These are phyloP conservation scores for Phytophthora pistaciae DNA, from an alignment of 352 stramenopile species.

Conservation along the genomic window DNA sequence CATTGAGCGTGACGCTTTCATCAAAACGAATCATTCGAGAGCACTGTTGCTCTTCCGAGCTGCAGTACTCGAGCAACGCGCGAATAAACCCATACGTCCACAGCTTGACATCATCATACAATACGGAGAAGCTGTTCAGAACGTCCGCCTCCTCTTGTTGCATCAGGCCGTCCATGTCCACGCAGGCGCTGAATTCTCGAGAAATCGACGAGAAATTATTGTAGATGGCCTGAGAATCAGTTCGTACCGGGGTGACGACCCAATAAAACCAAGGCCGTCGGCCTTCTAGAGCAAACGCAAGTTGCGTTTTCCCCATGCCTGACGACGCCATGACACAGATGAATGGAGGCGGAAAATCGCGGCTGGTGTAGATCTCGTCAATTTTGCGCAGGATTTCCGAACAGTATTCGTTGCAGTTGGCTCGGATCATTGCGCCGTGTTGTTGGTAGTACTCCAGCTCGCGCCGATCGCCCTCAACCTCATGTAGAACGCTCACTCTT, in stretches of 20 bases:
- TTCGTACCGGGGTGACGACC: background rate
- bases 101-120: background rate
- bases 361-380: background rate
- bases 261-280: background rate
- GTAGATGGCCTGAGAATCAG: background rate
- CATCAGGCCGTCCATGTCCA: background rate
- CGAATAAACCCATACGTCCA: background rate
- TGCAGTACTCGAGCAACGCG: background rate
- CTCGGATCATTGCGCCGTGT: background rate
- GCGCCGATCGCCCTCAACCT: background rate
- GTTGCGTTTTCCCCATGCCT: background rate
- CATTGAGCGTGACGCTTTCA: background rate
- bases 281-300: background rate
- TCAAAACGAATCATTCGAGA: background rate
- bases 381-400: background rate
- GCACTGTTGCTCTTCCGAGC: background rate
- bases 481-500: background rate
- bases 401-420: background rate
- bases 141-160: background rate
- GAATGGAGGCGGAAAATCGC: background rate
- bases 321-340: background rate
- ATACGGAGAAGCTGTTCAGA: background rate
- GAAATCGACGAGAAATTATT: background rate
- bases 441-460: background rate
- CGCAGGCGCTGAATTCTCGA: background rate